These are phyloP conservation scores for Thelonectria blattea DNA, from an alignment of 2,329 filamentous ascomycete genomes.

Conservation along the genomic window DNA sequence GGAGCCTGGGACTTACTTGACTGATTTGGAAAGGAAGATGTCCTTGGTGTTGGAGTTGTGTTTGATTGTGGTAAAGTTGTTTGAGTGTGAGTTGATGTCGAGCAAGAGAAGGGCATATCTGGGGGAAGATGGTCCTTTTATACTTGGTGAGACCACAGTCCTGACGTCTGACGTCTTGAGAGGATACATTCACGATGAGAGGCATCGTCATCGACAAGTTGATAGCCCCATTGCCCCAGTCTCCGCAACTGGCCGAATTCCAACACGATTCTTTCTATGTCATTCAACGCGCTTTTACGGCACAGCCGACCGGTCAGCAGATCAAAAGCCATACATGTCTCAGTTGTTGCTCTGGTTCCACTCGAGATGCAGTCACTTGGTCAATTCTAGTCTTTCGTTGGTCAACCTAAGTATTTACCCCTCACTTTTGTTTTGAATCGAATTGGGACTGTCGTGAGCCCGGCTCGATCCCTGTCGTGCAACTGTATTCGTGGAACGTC, in stretches of 20 bases:
- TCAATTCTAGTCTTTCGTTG: not conserved
- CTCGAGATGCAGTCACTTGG: not conserved
- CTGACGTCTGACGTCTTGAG: too few relatives aligned
- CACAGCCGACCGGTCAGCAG: not conserved
- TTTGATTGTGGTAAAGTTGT: not conserved
- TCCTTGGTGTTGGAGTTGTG: not conserved
- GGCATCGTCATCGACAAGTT: not conserved
- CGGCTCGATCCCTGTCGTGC: too few relatives aligned
- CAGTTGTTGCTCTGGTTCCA: not conserved
- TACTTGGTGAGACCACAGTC: not conserved
- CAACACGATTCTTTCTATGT: not conserved
- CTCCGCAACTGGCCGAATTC: not conserved
- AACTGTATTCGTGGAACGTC: not conserved
- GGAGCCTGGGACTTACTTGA: not conserved
- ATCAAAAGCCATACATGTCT: not conserved
- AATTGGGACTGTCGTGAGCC: too few relatives aligned
- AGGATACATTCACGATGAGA: not conserved
- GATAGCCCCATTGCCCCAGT: not conserved
- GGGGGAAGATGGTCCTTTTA: not conserved
- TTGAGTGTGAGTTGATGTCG: not conserved
- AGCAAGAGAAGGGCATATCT: not conserved
- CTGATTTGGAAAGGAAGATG: not conserved
- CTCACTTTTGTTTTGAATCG: not conserved
- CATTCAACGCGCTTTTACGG: not conserved
- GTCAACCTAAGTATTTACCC: not conserved